Evolutionary conservation across 768 basidiomycete species (phyloP), one percentile per base, ranked within the genome.

Genomic region (Hydnomerulius pinastri): DNA sequence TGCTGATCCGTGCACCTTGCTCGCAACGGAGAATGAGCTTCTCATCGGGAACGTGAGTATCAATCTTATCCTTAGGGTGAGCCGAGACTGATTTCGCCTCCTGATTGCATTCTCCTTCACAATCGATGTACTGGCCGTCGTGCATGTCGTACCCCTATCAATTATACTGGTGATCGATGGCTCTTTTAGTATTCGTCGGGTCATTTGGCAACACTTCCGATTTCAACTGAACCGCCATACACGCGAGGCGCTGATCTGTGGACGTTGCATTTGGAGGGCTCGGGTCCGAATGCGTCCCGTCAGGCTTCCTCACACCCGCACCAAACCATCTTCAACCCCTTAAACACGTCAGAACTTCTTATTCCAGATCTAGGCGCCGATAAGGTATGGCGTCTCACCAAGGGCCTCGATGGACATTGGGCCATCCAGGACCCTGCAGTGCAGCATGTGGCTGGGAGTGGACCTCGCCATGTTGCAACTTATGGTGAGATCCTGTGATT

Each of bases 231-330:
- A 8, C 51, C 75, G 9, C 77, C 82, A 6, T 78, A 78, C 58
- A 62, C 85, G 13, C 63, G 65, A 8, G 57, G 69, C 0, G 48
- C 69, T 6, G 50, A 64, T 9, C 58, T 74, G 6, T 66, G 65
- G 30, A 71, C 63, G 6, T 69, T 20, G 63, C 68, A 2, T 75
- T 90, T 39, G 63, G 57, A 60, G 12, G 82, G 80, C 1, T 71
- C 74, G 0, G 89, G 91, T 1, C 88, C 88, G 1, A 76, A 89
- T 61, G 59, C 63, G 6, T 77, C 78, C 17, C 78, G 92, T 28
- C 92, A 94, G 63, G 79, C 83, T 48, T 67, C 71, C 5, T 77
- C 90, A 4, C 92, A 94, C 62, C 87, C 89, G 0, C 92, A 93
- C 69, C 87, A 92, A 59, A 81, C 84, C 28, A 60, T 77, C 49